Conservation (phyloP, 257 asterid species). For the Eucommia ulmoides region DNA sequence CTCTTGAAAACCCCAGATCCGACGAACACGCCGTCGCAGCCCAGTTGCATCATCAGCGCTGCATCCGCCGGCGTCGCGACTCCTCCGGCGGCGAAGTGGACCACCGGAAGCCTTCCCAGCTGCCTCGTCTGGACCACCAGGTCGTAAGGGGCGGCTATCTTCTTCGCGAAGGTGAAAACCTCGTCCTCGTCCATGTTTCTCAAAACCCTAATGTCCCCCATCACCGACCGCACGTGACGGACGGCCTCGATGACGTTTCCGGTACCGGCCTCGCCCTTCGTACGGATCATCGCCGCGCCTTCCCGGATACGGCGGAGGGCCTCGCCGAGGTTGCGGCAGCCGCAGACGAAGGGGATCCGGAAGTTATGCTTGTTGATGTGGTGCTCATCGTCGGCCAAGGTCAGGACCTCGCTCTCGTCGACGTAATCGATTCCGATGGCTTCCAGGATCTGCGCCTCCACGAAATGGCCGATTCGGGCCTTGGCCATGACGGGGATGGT, state of each 20-base stretch:
- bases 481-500: constrained; percentile 64
- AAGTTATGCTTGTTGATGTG: constrained; percentile 74
- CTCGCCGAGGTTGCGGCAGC: constrained; percentile 78
- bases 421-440: constrained; percentile 64
- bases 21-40: neutral
- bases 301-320: constrained; percentile 69
- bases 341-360: constrained; percentile 52
- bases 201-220: constrained; percentile 60
- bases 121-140: constrained; percentile 74
- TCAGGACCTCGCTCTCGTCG: constrained; percentile 60
- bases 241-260: constrained; percentile 50
- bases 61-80: constrained; percentile 78
- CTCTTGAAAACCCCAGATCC: neutral
- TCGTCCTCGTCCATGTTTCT: constrained; percentile 84
- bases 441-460: constrained; percentile 79
- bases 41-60: constrained; percentile 65
- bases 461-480: constrained; percentile 73
- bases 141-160: constrained; percentile 62
- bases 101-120: constrained; percentile 83
- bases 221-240: constrained; percentile 52
- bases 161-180: constrained; percentile 57
- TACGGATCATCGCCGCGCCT: constrained; percentile 74
- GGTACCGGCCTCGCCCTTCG: constrained; percentile 42
- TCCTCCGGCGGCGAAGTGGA: constrained; percentile 88
- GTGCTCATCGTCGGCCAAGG: constrained; percentile 57